Evolutionary conservation across 1,284 basidiomycete species (phyloP).

Genomic region (Pisolithus thermaeus): DNA sequence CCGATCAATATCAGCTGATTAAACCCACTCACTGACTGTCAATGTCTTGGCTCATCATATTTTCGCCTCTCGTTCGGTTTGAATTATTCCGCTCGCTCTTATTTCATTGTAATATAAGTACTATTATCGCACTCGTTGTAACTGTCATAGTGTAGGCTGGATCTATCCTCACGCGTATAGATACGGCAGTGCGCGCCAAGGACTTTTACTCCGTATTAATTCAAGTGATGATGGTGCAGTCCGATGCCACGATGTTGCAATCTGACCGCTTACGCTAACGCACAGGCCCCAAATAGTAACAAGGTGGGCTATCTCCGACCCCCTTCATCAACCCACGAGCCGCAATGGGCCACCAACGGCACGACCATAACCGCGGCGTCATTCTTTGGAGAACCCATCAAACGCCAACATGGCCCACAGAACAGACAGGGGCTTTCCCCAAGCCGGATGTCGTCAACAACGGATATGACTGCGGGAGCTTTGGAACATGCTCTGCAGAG

Average conservation of each 20-base stretch:
- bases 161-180: slow-evolving; percentile 4
- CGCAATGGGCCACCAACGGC: slow-evolving; percentile 43
- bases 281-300: too few relatives aligned
- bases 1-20: neutral
- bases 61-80: slow-evolving; percentile 8
- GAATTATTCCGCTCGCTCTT: slow-evolving; percentile 5
- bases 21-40: neutral
- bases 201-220: too few relatives aligned
- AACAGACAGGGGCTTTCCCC: slow-evolving; percentile 72
- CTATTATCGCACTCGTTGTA: slow-evolving; percentile 20
- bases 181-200: too few relatives aligned
- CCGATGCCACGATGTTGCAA: too few relatives aligned
- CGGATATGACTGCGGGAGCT: slow-evolving; percentile 60
- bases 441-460: slow-evolving; percentile 64
- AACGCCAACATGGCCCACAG: slow-evolving; percentile 66
- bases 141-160: slow-evolving; percentile 28
- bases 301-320: neutral
- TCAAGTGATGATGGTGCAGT: too few relatives aligned
- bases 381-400: slow-evolving; percentile 52
- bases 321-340: slow-evolving; percentile 12
- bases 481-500: slow-evolving; percentile 63
- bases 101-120: slow-evolving; percentile 13
- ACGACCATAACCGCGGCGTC: slow-evolving; percentile 43
- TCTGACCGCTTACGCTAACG: too few relatives aligned
- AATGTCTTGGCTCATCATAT: neutral